Evolutionary conservation across 768 basidiomycete genomes (phyloP).

Genomic region (Cystofilobasidium ferigula): DNA sequence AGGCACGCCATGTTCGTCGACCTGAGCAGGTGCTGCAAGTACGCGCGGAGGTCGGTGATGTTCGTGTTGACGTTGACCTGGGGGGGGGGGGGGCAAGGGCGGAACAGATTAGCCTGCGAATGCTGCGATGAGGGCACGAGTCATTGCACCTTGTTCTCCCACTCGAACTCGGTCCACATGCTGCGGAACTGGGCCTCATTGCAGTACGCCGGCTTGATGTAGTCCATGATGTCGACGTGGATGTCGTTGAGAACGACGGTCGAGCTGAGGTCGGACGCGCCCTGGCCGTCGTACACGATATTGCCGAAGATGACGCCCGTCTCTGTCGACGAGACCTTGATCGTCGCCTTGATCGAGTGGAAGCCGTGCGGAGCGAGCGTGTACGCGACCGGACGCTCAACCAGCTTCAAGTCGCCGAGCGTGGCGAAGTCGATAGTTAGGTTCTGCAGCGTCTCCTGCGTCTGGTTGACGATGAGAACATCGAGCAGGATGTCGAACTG

Average conservation of each 20-base stretch:
- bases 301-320: constrained; percentile 98
- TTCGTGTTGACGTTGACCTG: constrained; percentile 83
- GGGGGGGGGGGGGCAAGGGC: no score
- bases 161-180: constrained; percentile 99
- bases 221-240: constrained; percentile 97
- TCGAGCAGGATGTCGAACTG: constrained; percentile 95
- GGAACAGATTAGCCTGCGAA: no score
- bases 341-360: constrained; percentile 96
- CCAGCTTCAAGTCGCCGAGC: constrained; percentile 88
- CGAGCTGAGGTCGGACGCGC: constrained; percentile 58
- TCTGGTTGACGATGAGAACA: constrained; percentile 93
- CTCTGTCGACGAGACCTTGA: constrained; percentile 96
- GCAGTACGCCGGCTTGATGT: constrained; percentile 91
- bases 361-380: constrained; percentile 92
- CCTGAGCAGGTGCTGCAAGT: constrained; percentile 89
- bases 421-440: constrained; percentile 96
- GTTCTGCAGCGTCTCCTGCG: constrained; percentile 83
- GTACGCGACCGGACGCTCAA: constrained; percentile 86
- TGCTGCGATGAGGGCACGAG: no score
- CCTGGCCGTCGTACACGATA: constrained; percentile 88
- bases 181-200: constrained; percentile 89
- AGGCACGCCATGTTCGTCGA: constrained; percentile 96
- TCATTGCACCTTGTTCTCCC: constrained; percentile 99
- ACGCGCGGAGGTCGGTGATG: constrained; percentile 76
- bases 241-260: constrained; percentile 88